These are phyloP conservation scores for Fusarium vanettenii DNA, from an alignment of 2,329 filamentous ascomycete genomes.

Conservation along the genomic window DNA sequence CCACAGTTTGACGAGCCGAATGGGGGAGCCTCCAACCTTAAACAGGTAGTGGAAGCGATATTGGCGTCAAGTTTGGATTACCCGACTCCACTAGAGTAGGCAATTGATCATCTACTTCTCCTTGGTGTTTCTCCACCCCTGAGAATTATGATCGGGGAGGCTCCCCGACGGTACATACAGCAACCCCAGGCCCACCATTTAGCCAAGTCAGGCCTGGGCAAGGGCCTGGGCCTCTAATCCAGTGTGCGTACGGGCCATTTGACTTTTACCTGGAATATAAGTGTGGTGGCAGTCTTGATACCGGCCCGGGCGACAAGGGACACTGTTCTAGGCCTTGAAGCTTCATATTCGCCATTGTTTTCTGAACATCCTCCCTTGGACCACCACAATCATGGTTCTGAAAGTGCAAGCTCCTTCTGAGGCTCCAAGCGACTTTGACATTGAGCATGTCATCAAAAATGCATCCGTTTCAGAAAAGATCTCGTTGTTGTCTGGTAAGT, in stretches of 20 bases:
- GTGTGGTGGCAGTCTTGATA: background rate
- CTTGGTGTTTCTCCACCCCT: background rate
- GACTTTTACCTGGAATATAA: background rate
- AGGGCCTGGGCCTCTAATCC: background rate
- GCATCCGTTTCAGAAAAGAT: constrained; percentile 10
- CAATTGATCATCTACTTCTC: background rate
- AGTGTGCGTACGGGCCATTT: background rate
- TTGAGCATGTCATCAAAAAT: constrained; percentile 10
- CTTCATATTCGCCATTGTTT: background rate
- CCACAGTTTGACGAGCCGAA: background rate
- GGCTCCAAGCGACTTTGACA: background rate
- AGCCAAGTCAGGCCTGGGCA: background rate
- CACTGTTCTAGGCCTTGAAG: background rate
- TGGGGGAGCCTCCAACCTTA: background rate
- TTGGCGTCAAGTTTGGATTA: background rate
- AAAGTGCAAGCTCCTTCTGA: background rate
- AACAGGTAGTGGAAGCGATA: background rate
- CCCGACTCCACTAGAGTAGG: background rate
- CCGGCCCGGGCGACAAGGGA: background rate
- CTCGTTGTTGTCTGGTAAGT: constrained; percentile 3
- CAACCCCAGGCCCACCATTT: background rate
- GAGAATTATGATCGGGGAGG: background rate
- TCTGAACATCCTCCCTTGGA: background rate
- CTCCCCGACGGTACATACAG: background rate
- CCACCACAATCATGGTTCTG: background rate